These are phyloP conservation scores for Acanthamoeba sp. DNA, from an alignment of 208 protist genomes.

Conservation along the genomic window DNA sequence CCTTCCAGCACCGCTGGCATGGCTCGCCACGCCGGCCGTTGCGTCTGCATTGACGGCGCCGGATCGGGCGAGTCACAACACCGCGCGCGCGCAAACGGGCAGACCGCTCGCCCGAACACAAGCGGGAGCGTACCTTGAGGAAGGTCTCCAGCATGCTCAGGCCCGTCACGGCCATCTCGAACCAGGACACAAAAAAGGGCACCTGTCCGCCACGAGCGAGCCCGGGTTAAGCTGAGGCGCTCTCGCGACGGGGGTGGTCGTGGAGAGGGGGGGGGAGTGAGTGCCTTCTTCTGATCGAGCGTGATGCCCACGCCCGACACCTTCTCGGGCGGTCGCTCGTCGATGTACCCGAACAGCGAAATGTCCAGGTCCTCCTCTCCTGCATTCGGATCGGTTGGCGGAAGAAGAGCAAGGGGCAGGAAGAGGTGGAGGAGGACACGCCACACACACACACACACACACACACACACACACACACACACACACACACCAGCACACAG, in stretches of 20 bases:
- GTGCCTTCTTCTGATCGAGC: conserved; percentile 39
- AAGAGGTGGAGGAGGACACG: too few relatives aligned
- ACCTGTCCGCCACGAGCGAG: not conserved
- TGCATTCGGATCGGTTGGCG: not conserved
- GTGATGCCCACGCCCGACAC: conserved; percentile 56
- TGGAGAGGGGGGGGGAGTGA: not conserved
- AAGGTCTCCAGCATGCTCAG: conserved; percentile 56
- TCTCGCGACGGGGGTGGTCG: not conserved
- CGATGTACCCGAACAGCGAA: conserved; percentile 48
- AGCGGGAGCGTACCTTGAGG: not conserved
- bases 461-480: too few relatives aligned
- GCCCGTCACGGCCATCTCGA: conserved; percentile 65
- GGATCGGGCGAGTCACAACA: not conserved
- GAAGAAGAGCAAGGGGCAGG: not conserved
- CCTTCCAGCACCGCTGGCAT: not conserved
- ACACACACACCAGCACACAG: not conserved
- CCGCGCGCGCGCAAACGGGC: not conserved
- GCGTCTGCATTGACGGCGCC: not conserved
- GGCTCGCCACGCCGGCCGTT: conserved; percentile 35
- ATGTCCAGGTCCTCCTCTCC: conserved; percentile 44
- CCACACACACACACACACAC: too few relatives aligned
- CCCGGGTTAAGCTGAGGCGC: not conserved
- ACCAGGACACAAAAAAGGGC: conserved; percentile 69
- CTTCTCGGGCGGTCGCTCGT: conserved; percentile 42
- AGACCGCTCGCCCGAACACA: not conserved